phyloP scores from a whole-genome alignment of 1,284 basidiomycete species.

The Ustilago cynodontis region DNA sequence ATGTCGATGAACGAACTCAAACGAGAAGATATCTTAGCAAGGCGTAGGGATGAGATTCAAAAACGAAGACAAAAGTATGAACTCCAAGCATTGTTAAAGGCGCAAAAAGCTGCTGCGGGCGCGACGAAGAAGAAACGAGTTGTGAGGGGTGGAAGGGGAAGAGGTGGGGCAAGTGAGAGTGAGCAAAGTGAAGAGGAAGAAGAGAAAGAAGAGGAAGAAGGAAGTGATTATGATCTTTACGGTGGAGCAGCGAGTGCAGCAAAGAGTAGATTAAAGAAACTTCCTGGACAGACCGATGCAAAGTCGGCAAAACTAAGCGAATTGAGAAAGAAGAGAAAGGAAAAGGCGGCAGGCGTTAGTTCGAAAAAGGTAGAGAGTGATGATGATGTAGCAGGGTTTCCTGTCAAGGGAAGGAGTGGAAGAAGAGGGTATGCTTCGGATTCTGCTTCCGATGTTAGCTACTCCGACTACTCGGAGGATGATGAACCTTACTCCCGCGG shows the following conservation, averaged over 20 bases:
- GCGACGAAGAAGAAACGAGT: slow-evolving; percentile 46
- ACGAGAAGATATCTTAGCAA: slow-evolving; percentile 84
- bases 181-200: slow-evolving; percentile 79
- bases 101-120: slow-evolving; percentile 73
- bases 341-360: slow-evolving; percentile 45
- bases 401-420: neutral
- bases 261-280: slow-evolving; percentile 85
- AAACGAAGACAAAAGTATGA: slow-evolving; percentile 80
- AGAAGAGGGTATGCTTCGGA: slow-evolving; percentile 12
- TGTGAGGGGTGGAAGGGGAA: slow-evolving; percentile 58
- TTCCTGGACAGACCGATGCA: slow-evolving; percentile 50
- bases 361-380: slow-evolving; percentile 24
- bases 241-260: slow-evolving; percentile 78
- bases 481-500: slow-evolving; percentile 28
- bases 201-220: slow-evolving; percentile 78
- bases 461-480: slow-evolving; percentile 56
- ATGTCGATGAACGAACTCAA: slow-evolving; percentile 85
- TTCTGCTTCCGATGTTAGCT: slow-evolving; percentile 12
- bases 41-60: slow-evolving; percentile 84
- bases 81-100: slow-evolving; percentile 81
- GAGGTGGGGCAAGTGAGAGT: slow-evolving; percentile 73
- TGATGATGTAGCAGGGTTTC: slow-evolving; percentile 26
- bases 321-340: slow-evolving; percentile 52
- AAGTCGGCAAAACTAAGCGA: slow-evolving; percentile 60
- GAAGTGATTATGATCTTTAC: slow-evolving; percentile 73